Evolutionary conservation across 2,329 filamentous ascomycete species (phyloP), one percentile per base, ranked within the genome.

Genomic region (Penicillium psychrosexuale): DNA sequence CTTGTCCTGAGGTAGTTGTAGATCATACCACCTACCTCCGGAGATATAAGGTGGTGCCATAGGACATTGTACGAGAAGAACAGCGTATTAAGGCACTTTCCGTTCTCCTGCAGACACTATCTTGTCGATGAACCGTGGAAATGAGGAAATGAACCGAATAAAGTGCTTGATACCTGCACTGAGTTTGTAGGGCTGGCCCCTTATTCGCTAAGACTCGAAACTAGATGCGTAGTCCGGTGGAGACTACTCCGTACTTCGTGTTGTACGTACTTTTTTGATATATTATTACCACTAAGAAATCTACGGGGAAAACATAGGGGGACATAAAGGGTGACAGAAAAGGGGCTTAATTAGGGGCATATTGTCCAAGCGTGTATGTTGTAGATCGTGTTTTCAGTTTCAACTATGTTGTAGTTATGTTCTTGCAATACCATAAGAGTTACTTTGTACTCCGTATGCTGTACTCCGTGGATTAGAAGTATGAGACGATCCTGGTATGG

Each of bases 141-240:
- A n/a, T 28, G 22, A 37, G 44, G 44, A 45, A 53, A n/a, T 28
- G 22, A 37, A n/a, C n/a, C 8, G n/a, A 48, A 49, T 40, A 38
- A 19, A 33, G n/a, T 13, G 28, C 39, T 51, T 52, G 34, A 47
- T 52, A 42, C 39, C 22, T 42, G 13, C 7, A 22, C 39, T 22
- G 28, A 39, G 34, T 39, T 34, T 30, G 17, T 40, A 24, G 30
- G 58, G 55, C 51, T 47, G 60, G 56, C 60, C 62, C 59, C 59
- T 56, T 43, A 62, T 62, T 61, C 53, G 56, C 58, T 56, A 59
- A 58, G 56, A 63, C 56, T 61, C 53, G 57, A 53, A 57, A 61
- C 55, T 58, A 52, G 53, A 19, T 13, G 27, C 15, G 38, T 51
- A 44, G 47, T 39, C 24, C 27, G 38, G 61, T 64, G 62, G 62